These are phyloP conservation scores for Candida manassasensis DNA, from an alignment of 805 yeast species.

Conservation along the genomic window DNA sequence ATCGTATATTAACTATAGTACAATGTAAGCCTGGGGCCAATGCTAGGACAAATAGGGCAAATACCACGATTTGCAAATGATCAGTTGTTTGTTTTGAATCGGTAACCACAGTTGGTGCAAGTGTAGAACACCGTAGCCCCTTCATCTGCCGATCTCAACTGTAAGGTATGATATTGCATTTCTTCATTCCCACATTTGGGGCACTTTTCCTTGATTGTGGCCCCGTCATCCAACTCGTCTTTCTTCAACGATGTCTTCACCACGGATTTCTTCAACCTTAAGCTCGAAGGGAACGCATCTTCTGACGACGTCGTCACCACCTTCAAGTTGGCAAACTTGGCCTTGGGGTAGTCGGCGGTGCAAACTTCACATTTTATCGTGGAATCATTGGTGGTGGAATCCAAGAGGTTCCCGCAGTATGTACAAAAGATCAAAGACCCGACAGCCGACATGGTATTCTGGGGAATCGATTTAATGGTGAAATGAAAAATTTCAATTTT, in stretches of 20 bases:
- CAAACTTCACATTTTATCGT: slow-evolving; percentile 56
- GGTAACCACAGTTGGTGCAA: slow-evolving; percentile 88
- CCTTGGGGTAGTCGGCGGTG: slow-evolving; percentile 36
- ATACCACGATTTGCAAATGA: background rate
- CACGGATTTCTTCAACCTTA: slow-evolving; percentile 77
- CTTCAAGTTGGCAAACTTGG: slow-evolving; percentile 67
- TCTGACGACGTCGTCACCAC: slow-evolving; percentile 86
- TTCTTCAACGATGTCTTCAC: slow-evolving; percentile 80
- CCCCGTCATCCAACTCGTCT: slow-evolving; percentile 87
- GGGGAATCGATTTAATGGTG: background rate
- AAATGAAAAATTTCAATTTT: slow-evolving; percentile 3
- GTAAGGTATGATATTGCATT: slow-evolving; percentile 96
- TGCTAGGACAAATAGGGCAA: slow-evolving; percentile 1
- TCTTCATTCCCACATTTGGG: slow-evolving; percentile 98
- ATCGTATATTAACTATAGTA: background rate
- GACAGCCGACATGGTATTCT: slow-evolving; percentile 75
- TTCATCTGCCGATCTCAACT: slow-evolving; percentile 97
- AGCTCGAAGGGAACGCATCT: slow-evolving; percentile 88
- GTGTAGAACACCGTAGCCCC: slow-evolving; percentile 99
- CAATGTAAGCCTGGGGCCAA: background rate
- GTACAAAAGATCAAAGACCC: slow-evolving; percentile 93
- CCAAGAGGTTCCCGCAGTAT: slow-evolving; percentile 87
- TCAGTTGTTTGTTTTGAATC: slow-evolving; percentile 88
- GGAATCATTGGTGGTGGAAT: slow-evolving; percentile 49
- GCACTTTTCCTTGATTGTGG: slow-evolving; percentile 94